Conservation (phyloP, 2,329 filamentous ascomycete genomes). For the Acephala macrosclerotiorum region DNA sequence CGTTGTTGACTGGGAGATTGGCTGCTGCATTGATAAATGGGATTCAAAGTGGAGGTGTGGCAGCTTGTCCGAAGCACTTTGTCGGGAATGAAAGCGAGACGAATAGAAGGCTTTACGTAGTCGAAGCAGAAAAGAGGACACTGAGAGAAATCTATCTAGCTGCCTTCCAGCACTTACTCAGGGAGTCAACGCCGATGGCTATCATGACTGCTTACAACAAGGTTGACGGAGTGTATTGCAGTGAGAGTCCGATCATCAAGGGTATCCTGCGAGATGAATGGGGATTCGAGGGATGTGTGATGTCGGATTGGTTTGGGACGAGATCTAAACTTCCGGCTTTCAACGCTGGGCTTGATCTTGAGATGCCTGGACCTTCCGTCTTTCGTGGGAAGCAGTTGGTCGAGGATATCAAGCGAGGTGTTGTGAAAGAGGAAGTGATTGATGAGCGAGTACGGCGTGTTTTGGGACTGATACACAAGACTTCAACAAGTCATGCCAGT, state of each 20-base stretch:
- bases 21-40: constrained; percentile 42
- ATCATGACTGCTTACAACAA: constrained; percentile 45
- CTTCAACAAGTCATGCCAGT: constrained; percentile 3
- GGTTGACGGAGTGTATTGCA: constrained; percentile 42
- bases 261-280: constrained; percentile 43
- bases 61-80: constrained; percentile 44
- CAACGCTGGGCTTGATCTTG: constrained; percentile 45
- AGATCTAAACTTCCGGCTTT: constrained; percentile 36
- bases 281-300: constrained; percentile 43
- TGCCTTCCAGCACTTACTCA: constrained; percentile 40
- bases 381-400: constrained; percentile 30
- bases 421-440: constrained; percentile 11
- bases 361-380: constrained; percentile 45
- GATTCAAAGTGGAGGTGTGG: constrained; percentile 42
- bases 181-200: constrained; percentile 36
- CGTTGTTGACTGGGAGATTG: constrained; percentile 42
- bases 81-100: constrained; percentile 45
- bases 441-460: constrained; percentile 22
- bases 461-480: constrained; percentile 21
- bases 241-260: constrained; percentile 37
- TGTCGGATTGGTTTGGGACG: constrained; percentile 46
- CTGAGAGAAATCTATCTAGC: constrained; percentile 44
- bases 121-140: constrained; percentile 39
- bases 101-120: constrained; percentile 37
- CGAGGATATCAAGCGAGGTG: constrained; percentile 14